Base-by-base conservation (phyloP, 345 rosid species). In the Lagerstroemia speciosa region DNA sequence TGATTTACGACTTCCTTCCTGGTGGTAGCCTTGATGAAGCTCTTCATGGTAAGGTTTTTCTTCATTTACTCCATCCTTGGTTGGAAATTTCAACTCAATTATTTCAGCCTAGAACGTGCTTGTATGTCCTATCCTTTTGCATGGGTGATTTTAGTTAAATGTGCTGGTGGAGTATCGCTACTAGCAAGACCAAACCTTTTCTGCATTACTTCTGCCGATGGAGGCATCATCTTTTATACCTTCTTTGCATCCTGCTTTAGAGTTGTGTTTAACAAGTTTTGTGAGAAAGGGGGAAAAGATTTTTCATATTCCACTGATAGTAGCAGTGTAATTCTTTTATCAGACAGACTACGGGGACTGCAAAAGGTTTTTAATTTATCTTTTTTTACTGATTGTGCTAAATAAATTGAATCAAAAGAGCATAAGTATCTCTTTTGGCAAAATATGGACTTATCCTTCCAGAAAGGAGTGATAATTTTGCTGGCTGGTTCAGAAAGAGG, bases 1-100 rank as follows among this genome's bases (percentile, higher is more conserved):
- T 94, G 67, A 84, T 94, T 15, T 94, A 94, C 77, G 99, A 94
- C 69, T 94, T 76, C 82, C 86, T 94, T 65, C 78, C 99, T 71
- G 99, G 99, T 67, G 99, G 97, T 71, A 94, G 89, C 83, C 96
- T 91, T 72, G 97, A 89, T 76, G 92, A 88, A 86, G 97, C 93
- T 68, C 99, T 95, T 80, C 99, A 92, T 53, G 98, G 99, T 94
- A 78, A 77, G 70, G 62, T 72, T 46, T 55, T 8, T 33, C 77
- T 30, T 30, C 40, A 45, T 32, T 67, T 27, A 19, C 55, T 48
- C 26, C 6, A 48, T 48, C 60, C 30, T 11, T 58, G 0, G 19
- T 20, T 58, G 63, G 60, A 53, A n/a, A 8, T 11, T 30, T 27
- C 34, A 5, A 58, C 63, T 58, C 2, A 19, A 55, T 30, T 16